Percentiles rank a stretch among this genome's conserved stretches.
phyloP scores from a whole-genome alignment of 371 early-diverging fungal genomes.

The Mucor saturninus region DNA sequence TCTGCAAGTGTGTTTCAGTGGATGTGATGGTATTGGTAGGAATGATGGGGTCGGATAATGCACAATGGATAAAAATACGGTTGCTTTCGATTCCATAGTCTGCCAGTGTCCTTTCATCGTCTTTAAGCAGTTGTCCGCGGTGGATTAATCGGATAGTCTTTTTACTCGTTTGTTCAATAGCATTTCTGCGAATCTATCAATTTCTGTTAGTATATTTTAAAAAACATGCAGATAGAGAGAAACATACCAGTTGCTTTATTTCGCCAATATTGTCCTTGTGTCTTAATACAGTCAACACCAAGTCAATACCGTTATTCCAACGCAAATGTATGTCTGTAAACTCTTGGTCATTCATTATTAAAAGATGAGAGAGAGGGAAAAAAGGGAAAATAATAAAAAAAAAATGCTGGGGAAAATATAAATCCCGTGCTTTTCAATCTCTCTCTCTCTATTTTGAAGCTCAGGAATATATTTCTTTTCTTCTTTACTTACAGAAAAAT shows the following conservation, averaged over 20 bases:
- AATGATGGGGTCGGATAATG: conserved; percentile 22
- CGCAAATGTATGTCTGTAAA: conserved; percentile 20
- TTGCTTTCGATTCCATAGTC: conserved; percentile 17
- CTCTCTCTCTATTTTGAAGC: neutral
- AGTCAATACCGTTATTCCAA: conserved; percentile 15
- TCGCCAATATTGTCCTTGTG: conserved; percentile 7
- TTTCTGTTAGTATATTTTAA: neutral
- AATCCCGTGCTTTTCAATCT: neutral
- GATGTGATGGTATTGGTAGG: conserved; percentile 11
- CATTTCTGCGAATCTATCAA: conserved; percentile 19
- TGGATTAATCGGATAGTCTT: conserved; percentile 26
- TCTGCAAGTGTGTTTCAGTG: neutral
- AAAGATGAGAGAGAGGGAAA: neutral
- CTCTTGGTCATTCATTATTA: neutral
- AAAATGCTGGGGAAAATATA: neutral
- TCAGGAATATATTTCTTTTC: neutral
- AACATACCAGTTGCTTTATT: conserved; percentile 21
- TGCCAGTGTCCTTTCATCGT: conserved; percentile 11
- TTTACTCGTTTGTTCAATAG: conserved; percentile 14
- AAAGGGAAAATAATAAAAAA: conserved; percentile 1
- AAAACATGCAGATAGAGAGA: neutral
- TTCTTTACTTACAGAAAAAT: neutral
- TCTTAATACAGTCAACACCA: neutral
- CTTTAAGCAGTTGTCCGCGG: conserved; percentile 21
- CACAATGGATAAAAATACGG: conserved; percentile 20